Conservation (phyloP, 192 early-diverging fungal genomes). For the Backusella tarrabulga region DNA sequence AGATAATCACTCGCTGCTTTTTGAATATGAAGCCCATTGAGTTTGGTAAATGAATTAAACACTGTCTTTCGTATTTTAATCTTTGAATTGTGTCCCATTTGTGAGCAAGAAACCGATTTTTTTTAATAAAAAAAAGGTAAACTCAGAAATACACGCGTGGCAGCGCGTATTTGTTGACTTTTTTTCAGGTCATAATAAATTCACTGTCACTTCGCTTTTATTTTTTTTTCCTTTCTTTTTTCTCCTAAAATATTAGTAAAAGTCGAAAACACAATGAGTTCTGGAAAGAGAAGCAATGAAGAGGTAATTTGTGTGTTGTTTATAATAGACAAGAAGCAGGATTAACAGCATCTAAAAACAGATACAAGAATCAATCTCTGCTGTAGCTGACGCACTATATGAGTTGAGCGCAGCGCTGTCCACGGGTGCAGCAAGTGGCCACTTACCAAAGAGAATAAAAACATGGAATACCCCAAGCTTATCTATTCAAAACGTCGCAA, state of each 20-base stretch:
- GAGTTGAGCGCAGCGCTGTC: neutral
- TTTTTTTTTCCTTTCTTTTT: neutral
- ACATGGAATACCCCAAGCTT: neutral
- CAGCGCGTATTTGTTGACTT: neutral
- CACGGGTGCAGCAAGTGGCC: neutral
- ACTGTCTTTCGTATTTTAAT: conserved; percentile 34
- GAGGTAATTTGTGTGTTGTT: neutral
- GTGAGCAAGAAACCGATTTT: neutral
- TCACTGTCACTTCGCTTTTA: neutral
- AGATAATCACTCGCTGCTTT: conserved; percentile 70
- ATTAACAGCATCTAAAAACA: neutral
- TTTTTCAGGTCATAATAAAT: neutral
- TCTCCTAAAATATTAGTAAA: neutral
- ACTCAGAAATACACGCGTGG: neutral
- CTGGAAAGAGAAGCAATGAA: neutral
- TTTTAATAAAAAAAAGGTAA: neutral
- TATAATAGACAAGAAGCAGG: too few relatives aligned
- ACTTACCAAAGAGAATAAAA: neutral
- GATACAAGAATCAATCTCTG: neutral
- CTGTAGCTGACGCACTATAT: neutral
- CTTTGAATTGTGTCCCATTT: neutral
- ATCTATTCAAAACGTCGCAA: neutral
- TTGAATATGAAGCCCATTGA: conserved; percentile 76
- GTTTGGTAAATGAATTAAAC: conserved; percentile 73
- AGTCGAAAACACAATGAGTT: neutral